Base-by-base conservation (phyloP, 2,329 filamentous ascomycete species). In the Ustilaginoidea virens region DNA sequence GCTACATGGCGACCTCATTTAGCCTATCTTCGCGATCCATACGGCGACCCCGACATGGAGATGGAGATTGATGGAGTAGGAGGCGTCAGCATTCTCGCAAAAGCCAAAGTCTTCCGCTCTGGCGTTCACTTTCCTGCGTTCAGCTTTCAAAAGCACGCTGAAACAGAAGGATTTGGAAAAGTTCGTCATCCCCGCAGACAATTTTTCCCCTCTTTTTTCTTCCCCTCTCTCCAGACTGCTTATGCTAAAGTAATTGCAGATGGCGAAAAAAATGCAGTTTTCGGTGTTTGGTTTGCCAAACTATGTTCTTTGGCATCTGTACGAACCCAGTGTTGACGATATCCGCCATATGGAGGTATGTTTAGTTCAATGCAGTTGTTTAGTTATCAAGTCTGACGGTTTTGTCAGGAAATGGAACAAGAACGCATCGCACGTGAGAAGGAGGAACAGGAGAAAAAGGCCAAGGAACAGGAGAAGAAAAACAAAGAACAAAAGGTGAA, bases 21-120 rank as follows among this genome's bases (percentile, higher is more conserved):
- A 46, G 90, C 90, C 23, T 98, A 98, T 50, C 70, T 98, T 6
- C 79, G 90, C 34, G 90, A 98, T 49, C 90, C 90, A 2, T 96
- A 92, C 45, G 90, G 90, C 22, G 90, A 98, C 48, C 87, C 87
- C 13, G 90, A 98, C 49, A 94, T 96, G 78, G 90, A 98, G 51
- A 96, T 98, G 90, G 90, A 98, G 46, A 87, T 98, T 43, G 90
- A 98, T 43, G 90, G 90, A 40, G 86, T 98, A 26, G 87, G 90
- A 28, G 90, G 90, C 56, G 90, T 98, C 43, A 94, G 85, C 58
- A 98, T 98, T 45, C 57, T 98, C 42, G 87, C 90, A 25, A 98
- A 96, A 56, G 90, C 90, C 2, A 80, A 78, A 43, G 90, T 98
- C 1, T 98, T 98, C 62, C 74, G 90, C 36, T 78, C 81, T 25